Conservation (phyloP, 768 basidiomycete species). For the Hygrocybe coccinea region DNA sequence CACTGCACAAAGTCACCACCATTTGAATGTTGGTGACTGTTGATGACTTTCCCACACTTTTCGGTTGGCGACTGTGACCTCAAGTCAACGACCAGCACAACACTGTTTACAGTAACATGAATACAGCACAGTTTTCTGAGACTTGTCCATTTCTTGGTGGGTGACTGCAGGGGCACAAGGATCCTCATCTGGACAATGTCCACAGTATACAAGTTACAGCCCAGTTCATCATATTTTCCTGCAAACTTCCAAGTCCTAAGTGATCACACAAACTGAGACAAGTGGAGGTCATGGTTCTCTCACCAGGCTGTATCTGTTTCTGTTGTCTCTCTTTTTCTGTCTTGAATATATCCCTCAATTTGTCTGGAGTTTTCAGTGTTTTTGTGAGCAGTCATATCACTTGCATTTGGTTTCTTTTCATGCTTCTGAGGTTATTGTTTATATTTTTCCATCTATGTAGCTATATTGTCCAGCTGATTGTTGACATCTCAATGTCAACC, state of each 20-base stretch:
- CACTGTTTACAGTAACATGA: background rate
- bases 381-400: too few relatives aligned
- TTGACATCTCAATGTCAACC: too few relatives aligned
- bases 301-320: too few relatives aligned
- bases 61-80: background rate
- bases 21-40: background rate
- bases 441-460: too few relatives aligned
- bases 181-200: background rate
- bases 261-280: too few relatives aligned
- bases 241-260: conserved; percentile 6
- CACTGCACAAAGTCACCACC: background rate
- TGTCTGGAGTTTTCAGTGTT: too few relatives aligned
- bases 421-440: too few relatives aligned
- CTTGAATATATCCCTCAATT: too few relatives aligned
- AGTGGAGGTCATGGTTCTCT: too few relatives aligned
- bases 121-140: background rate
- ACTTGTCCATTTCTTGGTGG: conserved; percentile 2
- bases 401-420: too few relatives aligned
- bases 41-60: background rate
- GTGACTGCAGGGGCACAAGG: background rate
- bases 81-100: background rate
- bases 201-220: background rate
- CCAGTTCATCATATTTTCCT: background rate
- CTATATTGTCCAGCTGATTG: too few relatives aligned
- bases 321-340: too few relatives aligned